These are phyloP conservation scores for Balamuthia mandrillaris DNA, from an alignment of 208 protist species.

Conservation along the genomic window DNA sequence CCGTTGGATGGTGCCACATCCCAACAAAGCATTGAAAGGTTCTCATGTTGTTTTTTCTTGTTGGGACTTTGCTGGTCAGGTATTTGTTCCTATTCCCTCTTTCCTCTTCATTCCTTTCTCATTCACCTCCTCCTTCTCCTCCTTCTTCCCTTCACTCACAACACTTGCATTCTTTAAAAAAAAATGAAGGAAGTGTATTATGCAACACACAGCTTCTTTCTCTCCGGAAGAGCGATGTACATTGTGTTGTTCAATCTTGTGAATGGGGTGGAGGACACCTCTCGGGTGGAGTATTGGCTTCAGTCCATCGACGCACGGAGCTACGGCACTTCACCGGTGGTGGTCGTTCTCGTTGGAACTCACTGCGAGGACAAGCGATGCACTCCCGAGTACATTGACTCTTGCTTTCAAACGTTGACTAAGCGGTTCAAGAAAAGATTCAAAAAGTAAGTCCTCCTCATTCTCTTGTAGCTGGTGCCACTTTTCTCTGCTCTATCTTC, in stretches of 20 bases:
- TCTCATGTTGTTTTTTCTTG: conserved; percentile 36
- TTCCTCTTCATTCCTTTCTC: neutral
- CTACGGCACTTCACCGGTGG: neutral
- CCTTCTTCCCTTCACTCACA: neutral
- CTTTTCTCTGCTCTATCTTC: too few relatives aligned
- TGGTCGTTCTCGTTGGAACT: conserved; percentile 31
- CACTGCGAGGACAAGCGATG: conserved; percentile 28
- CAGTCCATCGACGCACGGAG: conserved; percentile 14
- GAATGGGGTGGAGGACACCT: conserved; percentile 7
- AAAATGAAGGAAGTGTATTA: conserved; percentile 47
- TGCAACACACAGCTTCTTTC: conserved; percentile 37
- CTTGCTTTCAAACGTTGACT: conserved; percentile 33
- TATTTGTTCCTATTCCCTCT: neutral
- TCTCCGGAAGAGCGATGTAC: conserved; percentile 27
- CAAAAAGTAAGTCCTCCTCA: too few relatives aligned
- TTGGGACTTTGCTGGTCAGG: conserved; percentile 44
- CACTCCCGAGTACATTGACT: conserved; percentile 32
- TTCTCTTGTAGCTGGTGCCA: too few relatives aligned
- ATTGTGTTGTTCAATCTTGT: conserved; percentile 39
- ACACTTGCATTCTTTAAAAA: too few relatives aligned
- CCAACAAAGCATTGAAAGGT: conserved; percentile 27
- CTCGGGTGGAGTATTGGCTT: conserved; percentile 36
- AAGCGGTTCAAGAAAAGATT: conserved; percentile 22
- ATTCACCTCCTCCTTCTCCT: neutral
- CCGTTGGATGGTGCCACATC: conserved; percentile 24